phyloP scores from a whole-genome alignment of 306 rosid genomes.

The Oemleria cerasiformis region DNA sequence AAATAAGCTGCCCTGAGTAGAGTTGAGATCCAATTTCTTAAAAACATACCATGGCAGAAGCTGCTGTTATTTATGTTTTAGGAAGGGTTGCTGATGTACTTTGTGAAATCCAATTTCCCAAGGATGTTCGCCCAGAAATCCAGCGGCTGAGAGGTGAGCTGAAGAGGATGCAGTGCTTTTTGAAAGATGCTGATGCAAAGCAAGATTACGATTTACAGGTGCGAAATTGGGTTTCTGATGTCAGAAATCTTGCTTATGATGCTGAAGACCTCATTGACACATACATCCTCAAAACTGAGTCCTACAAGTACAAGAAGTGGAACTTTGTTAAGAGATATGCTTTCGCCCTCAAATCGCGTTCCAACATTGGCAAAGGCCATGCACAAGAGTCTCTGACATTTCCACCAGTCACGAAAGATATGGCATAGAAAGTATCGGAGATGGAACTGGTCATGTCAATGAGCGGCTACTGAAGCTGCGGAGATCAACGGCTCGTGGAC shows the following conservation, averaged over 20 bases:
- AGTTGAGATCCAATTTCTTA: too few relatives aligned
- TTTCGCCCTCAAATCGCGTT: neutral
- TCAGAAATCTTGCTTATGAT: constrained; percentile 42
- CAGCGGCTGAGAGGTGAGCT: constrained; percentile 32
- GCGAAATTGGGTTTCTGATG: constrained; percentile 39
- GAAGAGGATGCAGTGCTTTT: constrained; percentile 42
- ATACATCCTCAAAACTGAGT: constrained; percentile 33
- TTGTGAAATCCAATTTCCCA: constrained; percentile 28
- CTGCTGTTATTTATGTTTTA: constrained; percentile 3
- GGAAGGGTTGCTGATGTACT: constrained; percentile 9
- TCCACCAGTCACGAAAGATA: neutral
- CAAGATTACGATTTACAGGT: constrained; percentile 31
- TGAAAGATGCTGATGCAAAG: constrained; percentile 43
- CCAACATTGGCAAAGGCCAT: neutral
- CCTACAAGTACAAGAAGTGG: neutral
- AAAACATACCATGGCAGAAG: constrained; percentile 16
- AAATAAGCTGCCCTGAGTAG: neutral
- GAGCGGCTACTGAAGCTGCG: constrained; percentile 12
- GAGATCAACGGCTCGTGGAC: constrained; percentile 11
- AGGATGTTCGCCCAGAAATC: constrained; percentile 30
- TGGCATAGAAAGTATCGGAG: neutral
- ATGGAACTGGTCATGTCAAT: neutral
- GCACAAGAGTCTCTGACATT: constrained; percentile 14
- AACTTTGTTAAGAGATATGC: constrained; percentile 5
- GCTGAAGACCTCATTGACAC: constrained; percentile 48